Base-by-base conservation (phyloP, 495 filamentous ascomycete species). In the Penicillium tannophilum region DNA sequence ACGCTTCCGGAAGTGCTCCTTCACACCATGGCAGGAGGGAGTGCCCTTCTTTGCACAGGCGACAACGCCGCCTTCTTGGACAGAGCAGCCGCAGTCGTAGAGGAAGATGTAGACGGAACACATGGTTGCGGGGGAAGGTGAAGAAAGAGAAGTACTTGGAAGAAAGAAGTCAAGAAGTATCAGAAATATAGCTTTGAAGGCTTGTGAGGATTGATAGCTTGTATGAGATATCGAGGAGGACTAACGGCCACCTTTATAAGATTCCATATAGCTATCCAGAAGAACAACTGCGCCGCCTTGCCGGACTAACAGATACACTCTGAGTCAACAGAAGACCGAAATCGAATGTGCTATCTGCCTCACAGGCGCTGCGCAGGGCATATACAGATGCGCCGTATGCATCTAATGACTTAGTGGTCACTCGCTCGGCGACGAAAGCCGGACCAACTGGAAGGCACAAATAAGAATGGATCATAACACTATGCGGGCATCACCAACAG, bases 41-140 rank as follows among this genome's bases (percentile, higher is more conserved):
- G 68, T 72, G 48, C 72, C 73, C 58, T 67, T 62, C 50, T 71
- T 72, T 41, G 72, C 72, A 63, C 77, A 79, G 49, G 60, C 64
- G 24, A 78, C 72, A 1, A 76, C 63, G 14, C 69, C 74, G 1
- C 63, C 70, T 54, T 77, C 71, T n/a, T 69, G 61, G 43, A 70
- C 46, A 23, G 63, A 65, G 62, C 76, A 79, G 26, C 74, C 74
- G 58, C 76, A 79, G 59, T 75, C 74, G 63, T 74, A 79, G 23
- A 73, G 60, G 64, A 71, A 69, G 57, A 74, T 75, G 57, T 78
- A 79, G 41, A 74, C 54, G 3, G 72, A 77, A 52, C 75, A 78
- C 75, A 78, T 78, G 63, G 28, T 20, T 46, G 36, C 8, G 10
- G 43, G 14, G 33, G 33, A 12, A 36, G 33, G 14, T 36, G 33